phyloP scores from a whole-genome alignment of 2,329 filamentous ascomycete genomes.

The Annulohypoxylon truncatum region DNA sequence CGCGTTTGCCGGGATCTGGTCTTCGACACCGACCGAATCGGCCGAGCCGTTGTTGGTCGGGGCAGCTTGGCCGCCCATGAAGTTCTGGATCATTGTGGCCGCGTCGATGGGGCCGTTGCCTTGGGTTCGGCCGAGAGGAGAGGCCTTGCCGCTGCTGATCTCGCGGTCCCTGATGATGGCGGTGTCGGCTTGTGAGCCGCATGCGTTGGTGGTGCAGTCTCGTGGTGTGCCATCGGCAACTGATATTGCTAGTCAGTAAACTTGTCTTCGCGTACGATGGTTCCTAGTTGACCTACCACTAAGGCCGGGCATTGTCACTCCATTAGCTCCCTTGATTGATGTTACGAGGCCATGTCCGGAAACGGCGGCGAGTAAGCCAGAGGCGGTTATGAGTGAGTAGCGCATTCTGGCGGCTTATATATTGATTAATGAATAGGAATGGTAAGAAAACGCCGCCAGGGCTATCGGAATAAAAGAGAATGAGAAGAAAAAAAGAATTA shows the following conservation, averaged over 20 bases:
- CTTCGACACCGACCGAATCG: constrained; percentile 57
- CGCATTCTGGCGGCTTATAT: constrained; percentile 44
- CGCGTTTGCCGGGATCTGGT: constrained; percentile 52
- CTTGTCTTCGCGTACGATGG: too few species aligned
- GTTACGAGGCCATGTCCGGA: constrained; percentile 50
- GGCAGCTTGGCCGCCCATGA: constrained; percentile 63
- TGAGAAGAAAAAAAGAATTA: constrained; percentile 28
- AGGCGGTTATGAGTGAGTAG: constrained; percentile 44
- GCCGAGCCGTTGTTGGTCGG: constrained; percentile 55
- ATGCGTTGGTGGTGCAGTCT: constrained; percentile 70
- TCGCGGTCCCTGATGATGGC: constrained; percentile 74
- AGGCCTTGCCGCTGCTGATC: constrained; percentile 64
- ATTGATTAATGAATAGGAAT: constrained; percentile 19
- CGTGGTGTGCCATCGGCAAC: constrained; percentile 75
- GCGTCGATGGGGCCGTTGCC: constrained; percentile 70
- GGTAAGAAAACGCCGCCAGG: constrained; percentile 45
- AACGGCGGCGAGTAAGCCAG: constrained; percentile 46
- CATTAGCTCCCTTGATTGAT: constrained; percentile 49
- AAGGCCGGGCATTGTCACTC: constrained; percentile 50
- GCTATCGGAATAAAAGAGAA: constrained; percentile 37
- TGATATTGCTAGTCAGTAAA: constrained; percentile 37
- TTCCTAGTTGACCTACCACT: constrained; percentile 33
- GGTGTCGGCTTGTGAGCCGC: constrained; percentile 76
- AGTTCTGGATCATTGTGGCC: constrained; percentile 65
- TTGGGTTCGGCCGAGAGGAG: constrained; percentile 72